Conservation (phyloP, 352 stramenopile species). For the Pseudoperonospora humuli region DNA sequence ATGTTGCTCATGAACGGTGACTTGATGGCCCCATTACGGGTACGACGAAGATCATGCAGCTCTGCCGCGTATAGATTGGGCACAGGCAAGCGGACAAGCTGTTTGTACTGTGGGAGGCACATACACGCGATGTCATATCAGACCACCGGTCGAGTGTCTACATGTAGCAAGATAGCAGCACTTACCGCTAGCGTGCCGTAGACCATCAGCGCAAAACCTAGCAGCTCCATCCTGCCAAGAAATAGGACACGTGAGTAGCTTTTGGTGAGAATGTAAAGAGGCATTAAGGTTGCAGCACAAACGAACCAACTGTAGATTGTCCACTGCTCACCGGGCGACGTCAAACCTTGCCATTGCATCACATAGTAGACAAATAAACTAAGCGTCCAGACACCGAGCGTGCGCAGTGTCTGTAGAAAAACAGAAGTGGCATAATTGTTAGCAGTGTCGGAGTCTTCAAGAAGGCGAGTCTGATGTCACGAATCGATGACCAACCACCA, state of each 20-base stretch:
- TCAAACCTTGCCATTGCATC: conserved; percentile 47
- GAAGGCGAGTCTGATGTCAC: conserved; percentile 2
- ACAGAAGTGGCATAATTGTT: conserved; percentile 11
- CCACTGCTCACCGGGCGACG: conserved; percentile 65
- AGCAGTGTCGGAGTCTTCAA: not conserved
- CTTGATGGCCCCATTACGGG: conserved; percentile 31
- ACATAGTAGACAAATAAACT: conserved; percentile 78
- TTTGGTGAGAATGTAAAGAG: conserved; percentile 2
- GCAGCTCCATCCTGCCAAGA: conserved; percentile 53
- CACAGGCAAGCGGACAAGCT: conserved; percentile 51
- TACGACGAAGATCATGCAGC: conserved; percentile 23
- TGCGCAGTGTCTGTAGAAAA: conserved; percentile 54
- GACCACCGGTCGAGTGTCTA: conserved; percentile 1
- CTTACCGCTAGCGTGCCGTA: conserved; percentile 70
- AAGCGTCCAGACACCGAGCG: conserved; percentile 67
- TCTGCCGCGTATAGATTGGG: conserved; percentile 43
- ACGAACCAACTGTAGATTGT: conserved; percentile 62
- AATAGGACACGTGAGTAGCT: not conserved
- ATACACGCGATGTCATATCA: not conserved
- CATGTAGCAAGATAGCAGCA: conserved; percentile 3
- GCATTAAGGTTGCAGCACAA: not conserved
- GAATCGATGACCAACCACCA: conserved; percentile 4
- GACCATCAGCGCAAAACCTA: conserved; percentile 72
- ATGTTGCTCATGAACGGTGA: conserved; percentile 72
- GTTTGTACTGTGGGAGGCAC: conserved; percentile 61